These are phyloP conservation scores for Cymodocea nodosa DNA, from an alignment of 116 monocot genomes.

Conservation along the genomic window DNA sequence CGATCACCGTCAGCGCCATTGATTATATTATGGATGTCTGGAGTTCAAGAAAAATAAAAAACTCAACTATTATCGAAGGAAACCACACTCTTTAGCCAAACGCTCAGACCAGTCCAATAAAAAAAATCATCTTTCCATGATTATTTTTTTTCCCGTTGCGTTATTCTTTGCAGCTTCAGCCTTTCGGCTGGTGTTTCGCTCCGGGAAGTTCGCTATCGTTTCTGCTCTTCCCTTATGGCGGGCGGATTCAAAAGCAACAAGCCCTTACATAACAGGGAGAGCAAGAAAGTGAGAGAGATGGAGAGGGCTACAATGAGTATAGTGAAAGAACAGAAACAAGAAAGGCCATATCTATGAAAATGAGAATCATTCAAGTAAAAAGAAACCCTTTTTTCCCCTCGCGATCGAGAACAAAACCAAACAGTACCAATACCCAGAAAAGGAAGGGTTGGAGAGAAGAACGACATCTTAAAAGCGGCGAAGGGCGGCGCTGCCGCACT, in stretches of 20 bases:
- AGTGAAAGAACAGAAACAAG: background rate
- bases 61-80: too few relatives aligned
- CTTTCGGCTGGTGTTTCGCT: background rate
- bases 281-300: too few relatives aligned
- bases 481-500: constrained; percentile 4
- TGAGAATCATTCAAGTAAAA: background rate
- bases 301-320: background rate
- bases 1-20: too few relatives aligned
- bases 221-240: background rate
- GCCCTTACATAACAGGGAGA: too few relatives aligned
- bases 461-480: constrained; percentile 1
- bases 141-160: too few relatives aligned
- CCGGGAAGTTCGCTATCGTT: background rate
- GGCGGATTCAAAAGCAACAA: background rate
- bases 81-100: too few relatives aligned
- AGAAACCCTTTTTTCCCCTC: background rate
- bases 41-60: too few relatives aligned
- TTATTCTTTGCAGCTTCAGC: too few relatives aligned
- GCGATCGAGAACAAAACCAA: background rate
- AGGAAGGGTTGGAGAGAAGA: background rate
- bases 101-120: too few relatives aligned
- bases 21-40: too few relatives aligned
- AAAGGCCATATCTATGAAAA: background rate
- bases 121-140: too few relatives aligned
- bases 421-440: background rate